A percentile compares a stretch with the other conserved stretches of the same genome.
phyloP scores from a whole-genome alignment of 2,329 filamentous ascomycete species.

The Xylaria sp. region DNA sequence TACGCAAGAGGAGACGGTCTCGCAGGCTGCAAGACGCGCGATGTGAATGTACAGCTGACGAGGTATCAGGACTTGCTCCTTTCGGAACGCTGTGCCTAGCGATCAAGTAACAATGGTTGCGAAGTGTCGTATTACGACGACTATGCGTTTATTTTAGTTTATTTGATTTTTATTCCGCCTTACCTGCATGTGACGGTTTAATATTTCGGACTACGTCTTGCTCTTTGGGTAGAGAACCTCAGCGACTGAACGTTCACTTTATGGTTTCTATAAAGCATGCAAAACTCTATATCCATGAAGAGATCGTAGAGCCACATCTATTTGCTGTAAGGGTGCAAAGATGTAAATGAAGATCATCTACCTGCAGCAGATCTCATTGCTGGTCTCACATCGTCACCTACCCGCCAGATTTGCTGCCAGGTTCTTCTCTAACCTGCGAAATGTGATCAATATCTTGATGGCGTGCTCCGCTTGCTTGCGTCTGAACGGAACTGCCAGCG shows the following conservation, averaged over 20 bases:
- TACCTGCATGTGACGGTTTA: background rate
- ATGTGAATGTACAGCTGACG: slow-evolving; percentile 3
- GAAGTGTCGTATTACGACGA: no score
- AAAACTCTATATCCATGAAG: background rate
- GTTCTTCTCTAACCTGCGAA: background rate
- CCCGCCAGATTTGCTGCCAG: background rate
- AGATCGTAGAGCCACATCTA: background rate
- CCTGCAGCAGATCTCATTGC: background rate
- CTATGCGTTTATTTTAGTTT: background rate
- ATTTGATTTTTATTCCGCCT: background rate
- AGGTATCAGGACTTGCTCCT: slow-evolving; percentile 2
- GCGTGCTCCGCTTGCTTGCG: slow-evolving; percentile 20
- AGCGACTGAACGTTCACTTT: background rate
- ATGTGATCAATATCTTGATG: slow-evolving; percentile 2
- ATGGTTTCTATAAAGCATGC: background rate
- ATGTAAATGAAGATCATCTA: background rate
- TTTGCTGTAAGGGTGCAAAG: background rate
- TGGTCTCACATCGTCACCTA: background rate
- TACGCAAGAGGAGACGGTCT: slow-evolving; percentile 13
- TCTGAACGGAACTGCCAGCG: slow-evolving; percentile 13
- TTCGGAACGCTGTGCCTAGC: slow-evolving; percentile 13
- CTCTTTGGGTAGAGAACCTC: background rate
- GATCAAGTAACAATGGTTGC: background rate
- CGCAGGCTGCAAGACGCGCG: slow-evolving; percentile 4
- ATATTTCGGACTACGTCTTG: background rate